Conservation (phyloP, 345 rosid species). For the Euclidium syriacum region DNA sequence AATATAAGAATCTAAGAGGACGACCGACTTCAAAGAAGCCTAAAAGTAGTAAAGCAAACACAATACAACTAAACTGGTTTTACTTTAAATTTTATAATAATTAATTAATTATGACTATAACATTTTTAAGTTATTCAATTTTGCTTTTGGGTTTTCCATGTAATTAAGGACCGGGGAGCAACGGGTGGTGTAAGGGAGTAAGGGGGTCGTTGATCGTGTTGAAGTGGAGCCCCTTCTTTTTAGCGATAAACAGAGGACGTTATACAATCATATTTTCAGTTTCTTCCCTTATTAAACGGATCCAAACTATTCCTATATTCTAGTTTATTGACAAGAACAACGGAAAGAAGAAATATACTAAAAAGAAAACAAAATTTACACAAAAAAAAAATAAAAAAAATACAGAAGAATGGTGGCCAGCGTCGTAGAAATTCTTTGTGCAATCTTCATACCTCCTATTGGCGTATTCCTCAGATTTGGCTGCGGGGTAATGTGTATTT, state of each 20-base stretch:
- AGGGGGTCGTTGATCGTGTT: not conserved
- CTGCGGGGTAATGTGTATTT: constrained; percentile 39
- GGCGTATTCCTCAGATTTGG: constrained; percentile 79
- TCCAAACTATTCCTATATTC: not conserved
- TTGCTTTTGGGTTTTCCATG: not conserved
- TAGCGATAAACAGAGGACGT: constrained; percentile 27
- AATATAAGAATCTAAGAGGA: no score
- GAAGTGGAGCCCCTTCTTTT: constrained; percentile 9
- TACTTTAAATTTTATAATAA: no score
- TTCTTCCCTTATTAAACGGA: constrained; percentile 6
- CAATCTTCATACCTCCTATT: constrained; percentile 71
- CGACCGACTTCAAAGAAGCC: no score
- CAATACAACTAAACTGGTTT: no score
- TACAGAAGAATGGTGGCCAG: constrained; percentile 22
- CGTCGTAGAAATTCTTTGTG: constrained; percentile 48
- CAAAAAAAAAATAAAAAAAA: not conserved
- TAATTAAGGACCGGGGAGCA: not conserved
- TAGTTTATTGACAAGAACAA: not conserved
- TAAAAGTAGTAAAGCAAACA: no score
- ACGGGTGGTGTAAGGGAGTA: not conserved
- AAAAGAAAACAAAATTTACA: not conserved
- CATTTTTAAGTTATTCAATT: not conserved
- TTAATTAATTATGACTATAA: no score
- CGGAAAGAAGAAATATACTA: not conserved
- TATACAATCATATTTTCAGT: constrained; percentile 10